Evolutionary conservation across 1,284 basidiomycete genomes (phyloP).

Genomic region (Sporisorium sorghi): DNA sequence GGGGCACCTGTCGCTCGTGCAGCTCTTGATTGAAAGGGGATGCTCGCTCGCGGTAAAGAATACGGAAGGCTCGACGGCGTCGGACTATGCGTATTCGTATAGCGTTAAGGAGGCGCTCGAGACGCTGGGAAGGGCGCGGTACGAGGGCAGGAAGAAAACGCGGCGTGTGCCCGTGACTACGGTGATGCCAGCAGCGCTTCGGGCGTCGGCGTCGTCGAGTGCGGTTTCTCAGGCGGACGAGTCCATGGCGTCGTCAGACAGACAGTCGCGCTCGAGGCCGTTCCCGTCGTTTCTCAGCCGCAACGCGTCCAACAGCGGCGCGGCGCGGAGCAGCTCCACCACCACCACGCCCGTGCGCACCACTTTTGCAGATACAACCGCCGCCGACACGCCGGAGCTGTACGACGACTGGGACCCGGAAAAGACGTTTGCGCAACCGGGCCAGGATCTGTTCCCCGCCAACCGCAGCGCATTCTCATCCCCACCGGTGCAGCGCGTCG

Average conservation of each 20-base stretch:
- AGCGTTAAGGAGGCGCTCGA: constrained; percentile 54
- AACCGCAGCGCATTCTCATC: constrained; percentile 23
- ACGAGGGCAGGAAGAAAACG: constrained; percentile 40
- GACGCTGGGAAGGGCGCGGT: constrained; percentile 46
- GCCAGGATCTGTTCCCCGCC: constrained; percentile 37
- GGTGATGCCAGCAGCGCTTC: constrained; percentile 16
- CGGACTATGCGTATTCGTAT: constrained; percentile 83
- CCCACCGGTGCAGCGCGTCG: constrained; percentile 21
- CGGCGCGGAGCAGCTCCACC: constrained; percentile 9
- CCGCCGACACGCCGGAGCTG: constrained; percentile 9
- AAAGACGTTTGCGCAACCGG: constrained; percentile 46
- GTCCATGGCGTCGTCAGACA: constrained; percentile 11
- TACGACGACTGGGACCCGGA: constrained; percentile 48
- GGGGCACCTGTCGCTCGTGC: constrained; percentile 76
- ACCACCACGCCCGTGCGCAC: constrained; percentile 27
- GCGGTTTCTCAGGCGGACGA: constrained; percentile 19
- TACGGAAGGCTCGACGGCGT: constrained; percentile 88
- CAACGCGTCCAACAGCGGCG: constrained; percentile 19
- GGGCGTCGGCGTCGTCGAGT: constrained; percentile 2
- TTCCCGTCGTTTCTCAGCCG: constrained; percentile 37
- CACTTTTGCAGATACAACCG: constrained; percentile 15
- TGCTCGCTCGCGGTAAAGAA: constrained; percentile 85
- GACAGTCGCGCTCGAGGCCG: constrained; percentile 12
- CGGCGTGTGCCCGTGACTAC: constrained; percentile 22
- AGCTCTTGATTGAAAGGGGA: constrained; percentile 86